Base-by-base conservation (phyloP, 148 eudicot species). In the Nepenthes gracilis region DNA sequence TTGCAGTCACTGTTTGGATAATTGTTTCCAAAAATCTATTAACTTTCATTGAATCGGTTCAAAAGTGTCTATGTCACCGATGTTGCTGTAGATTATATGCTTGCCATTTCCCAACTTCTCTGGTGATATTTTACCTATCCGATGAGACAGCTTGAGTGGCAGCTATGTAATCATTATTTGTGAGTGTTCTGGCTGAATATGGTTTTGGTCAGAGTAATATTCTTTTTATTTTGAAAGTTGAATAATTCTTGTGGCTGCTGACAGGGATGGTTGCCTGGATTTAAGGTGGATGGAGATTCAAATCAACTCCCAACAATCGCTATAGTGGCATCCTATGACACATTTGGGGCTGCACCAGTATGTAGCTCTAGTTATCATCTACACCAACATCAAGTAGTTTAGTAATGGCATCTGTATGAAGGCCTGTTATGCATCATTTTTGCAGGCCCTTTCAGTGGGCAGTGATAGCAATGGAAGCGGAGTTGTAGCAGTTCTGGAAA, bases 391-490 rank as follows among this genome's bases (percentile, higher is more conserved):
- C 12, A 49, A n/a, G 53, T 49, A 5, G 53, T 45, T 59, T 36
- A 9, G 43, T 13, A 43, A 63, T 66, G 32, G 40, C 47, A 15
- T 51, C 34, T 47, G 14, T 38, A 13, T 36, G 53, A 51, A 62
- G 62, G 59, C 38, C 58, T 57, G 57, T 51, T 50, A 45, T 36
- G 47, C 57, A 57, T 68, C 49, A 40, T 63, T 3, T 66, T 67
- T 58, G 59, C 69, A 93, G 99, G 93, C 84, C 40, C 70, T 94
- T 55, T 94, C 99, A 55, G 85, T 83, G 68, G 99, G 99, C 56
- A 93, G 90, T 72, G 99, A 94, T 70, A 89, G 99, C 85, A 94
- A 83, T 64, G 99, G 97, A 71, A 94, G 97, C 78, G 99, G 99
- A 50, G 85, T 89, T 70, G 99, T 78, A 67, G 86, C 84, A 43